Evolutionary conservation across 805 yeast species (phyloP).

Genomic region (Starmerella kuoi): DNA sequence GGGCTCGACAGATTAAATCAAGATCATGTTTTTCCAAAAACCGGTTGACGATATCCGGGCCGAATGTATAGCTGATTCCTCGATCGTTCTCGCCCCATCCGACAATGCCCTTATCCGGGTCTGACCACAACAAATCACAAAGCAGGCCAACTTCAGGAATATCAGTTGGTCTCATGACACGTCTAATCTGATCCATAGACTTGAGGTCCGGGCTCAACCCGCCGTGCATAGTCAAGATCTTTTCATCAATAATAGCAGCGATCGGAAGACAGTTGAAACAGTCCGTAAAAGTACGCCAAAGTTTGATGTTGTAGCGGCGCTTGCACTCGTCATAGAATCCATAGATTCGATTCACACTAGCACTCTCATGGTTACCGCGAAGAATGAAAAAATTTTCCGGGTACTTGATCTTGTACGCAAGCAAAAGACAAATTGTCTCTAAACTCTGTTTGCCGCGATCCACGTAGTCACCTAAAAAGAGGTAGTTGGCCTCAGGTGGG

Average conservation of each 20-base stretch:
- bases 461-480: constrained; percentile 92
- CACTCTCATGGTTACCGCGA: constrained; percentile 98
- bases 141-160: constrained; percentile 94
- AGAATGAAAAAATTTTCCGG: constrained; percentile 95
- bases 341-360: constrained; percentile 92
- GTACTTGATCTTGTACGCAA: constrained; percentile 94
- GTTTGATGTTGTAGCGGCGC: constrained; percentile 94
- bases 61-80: constrained; percentile 98
- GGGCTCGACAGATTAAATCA: constrained; percentile 97
- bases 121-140: constrained; percentile 96
- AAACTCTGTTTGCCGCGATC: constrained; percentile 97
- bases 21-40: constrained; percentile 93
- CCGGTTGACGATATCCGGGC: constrained; percentile 97
- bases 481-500: constrained; percentile 96
- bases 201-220: constrained; percentile 95
- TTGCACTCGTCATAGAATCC: constrained; percentile 96
- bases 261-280: constrained; percentile 97
- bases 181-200: constrained; percentile 96
- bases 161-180: constrained; percentile 99
- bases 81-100: constrained; percentile 99
- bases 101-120: constrained; percentile 94
- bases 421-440: constrained; percentile 85
- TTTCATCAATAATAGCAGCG: constrained; percentile 96
- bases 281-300: constrained; percentile 98
- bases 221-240: constrained; percentile 98